Conservation (phyloP, 2,329 filamentous ascomycete species). For the Trichoderma polysporum region DNA sequence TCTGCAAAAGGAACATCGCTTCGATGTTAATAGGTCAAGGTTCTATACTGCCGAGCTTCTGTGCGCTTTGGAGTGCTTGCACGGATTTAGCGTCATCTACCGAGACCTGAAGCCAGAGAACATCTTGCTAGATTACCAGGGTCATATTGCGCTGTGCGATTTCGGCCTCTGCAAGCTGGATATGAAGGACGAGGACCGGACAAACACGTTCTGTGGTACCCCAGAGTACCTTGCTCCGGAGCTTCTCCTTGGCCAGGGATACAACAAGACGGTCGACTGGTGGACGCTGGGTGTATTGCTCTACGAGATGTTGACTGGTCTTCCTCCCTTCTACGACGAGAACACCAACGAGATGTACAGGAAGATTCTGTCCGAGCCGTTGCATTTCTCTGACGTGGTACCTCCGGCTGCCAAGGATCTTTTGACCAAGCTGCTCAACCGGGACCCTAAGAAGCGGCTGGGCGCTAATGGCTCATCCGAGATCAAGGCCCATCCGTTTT, state of each 20-base stretch:
- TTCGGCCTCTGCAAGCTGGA: conserved; percentile 98
- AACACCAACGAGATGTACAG: conserved; percentile 99
- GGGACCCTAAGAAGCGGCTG: conserved; percentile 83
- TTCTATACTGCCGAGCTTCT: conserved; percentile 97
- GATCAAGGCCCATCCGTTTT: conserved; percentile 98
- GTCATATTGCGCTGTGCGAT: conserved; percentile 96
- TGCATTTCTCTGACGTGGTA: conserved; percentile 95
- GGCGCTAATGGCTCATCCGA: conserved; percentile 93
- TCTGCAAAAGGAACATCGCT: conserved; percentile 92
- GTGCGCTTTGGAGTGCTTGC: conserved; percentile 91
- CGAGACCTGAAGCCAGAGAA: conserved; percentile 76
- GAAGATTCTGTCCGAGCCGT: conserved; percentile 93
- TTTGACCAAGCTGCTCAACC: conserved; percentile 84
- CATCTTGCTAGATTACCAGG: conserved; percentile 95
- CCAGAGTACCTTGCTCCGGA: conserved; percentile 97
- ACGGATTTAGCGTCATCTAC: conserved; percentile 99
- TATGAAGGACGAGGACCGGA: conserved; percentile 98
- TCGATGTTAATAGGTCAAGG: conserved; percentile 93
- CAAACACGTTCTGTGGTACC: conserved; percentile 97
- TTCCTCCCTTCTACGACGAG: conserved; percentile 97
- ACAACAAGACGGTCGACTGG: conserved; percentile 98
- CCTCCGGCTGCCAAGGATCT: conserved; percentile 92
- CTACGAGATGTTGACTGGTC: conserved; percentile 97
- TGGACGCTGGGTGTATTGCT: conserved; percentile 96
- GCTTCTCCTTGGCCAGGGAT: conserved; percentile 86